Conservation (phyloP, 306 rosid species). For the Cucumis sativus region DNA sequence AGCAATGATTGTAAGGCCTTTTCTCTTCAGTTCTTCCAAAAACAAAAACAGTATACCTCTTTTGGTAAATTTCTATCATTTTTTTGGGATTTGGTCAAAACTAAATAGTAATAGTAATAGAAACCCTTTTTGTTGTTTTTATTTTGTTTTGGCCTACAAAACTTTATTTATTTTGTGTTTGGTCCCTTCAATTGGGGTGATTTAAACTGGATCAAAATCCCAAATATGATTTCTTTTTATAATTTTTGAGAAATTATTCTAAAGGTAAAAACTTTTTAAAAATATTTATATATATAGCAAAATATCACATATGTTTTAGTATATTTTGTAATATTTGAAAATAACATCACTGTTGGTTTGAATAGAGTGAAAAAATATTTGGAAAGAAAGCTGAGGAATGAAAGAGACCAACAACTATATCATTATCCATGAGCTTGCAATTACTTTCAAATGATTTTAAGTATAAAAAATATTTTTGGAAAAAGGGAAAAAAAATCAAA, state of each 20-base stretch:
- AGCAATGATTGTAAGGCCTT: background rate
- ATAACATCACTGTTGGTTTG: no score
- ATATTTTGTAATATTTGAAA: no score
- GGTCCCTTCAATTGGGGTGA: background rate
- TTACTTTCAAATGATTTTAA: background rate
- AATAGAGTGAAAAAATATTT: no score
- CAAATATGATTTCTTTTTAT: no score
- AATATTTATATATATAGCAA: no score
- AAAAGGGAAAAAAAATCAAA: background rate
- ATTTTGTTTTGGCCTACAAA: background rate
- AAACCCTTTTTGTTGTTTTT: background rate
- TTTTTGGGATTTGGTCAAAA: background rate
- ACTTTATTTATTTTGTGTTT: no score
- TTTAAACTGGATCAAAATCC: no score
- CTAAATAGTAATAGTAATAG: background rate
- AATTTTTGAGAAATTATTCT: no score
- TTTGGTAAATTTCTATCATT: background rate
- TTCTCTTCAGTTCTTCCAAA: background rate
- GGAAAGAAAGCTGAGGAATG: background rate
- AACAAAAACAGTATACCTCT: background rate
- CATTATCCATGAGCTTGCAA: background rate
- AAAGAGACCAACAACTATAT: background rate
- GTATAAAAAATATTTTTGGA: background rate
- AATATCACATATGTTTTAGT: no score
- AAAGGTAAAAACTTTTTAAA: no score